phyloP scores from a whole-genome alignment of 1,284 basidiomycete species.

The Sporisorium exsertum region DNA sequence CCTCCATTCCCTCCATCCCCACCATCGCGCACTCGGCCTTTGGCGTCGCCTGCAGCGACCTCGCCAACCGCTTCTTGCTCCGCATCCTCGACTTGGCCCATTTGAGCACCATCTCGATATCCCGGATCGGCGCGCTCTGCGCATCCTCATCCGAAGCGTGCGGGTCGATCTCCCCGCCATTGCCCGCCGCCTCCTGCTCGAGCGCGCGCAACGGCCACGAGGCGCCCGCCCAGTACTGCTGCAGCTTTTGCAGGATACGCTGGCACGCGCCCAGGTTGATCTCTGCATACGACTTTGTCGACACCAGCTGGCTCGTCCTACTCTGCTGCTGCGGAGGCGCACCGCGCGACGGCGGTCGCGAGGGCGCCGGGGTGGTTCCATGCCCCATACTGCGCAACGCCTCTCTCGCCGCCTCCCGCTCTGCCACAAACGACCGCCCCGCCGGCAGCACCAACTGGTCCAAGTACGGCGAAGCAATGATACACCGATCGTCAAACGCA shows the following conservation, averaged over 20 bases:
- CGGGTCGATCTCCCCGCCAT: conserved; percentile 42
- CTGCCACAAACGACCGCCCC: conserved; percentile 53
- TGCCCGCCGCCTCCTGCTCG: conserved; percentile 55
- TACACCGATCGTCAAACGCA: conserved; percentile 48
- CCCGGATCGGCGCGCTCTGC: conserved; percentile 53
- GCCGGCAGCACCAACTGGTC: conserved; percentile 60
- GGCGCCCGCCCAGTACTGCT: conserved; percentile 56
- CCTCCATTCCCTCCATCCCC: conserved; percentile 23
- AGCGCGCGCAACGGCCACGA: conserved; percentile 57
- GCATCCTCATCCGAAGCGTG: conserved; percentile 58
- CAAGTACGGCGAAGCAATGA: conserved; percentile 53
- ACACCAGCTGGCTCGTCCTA: conserved; percentile 34
- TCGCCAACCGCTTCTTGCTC: conserved; percentile 29
- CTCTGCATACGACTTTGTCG: conserved; percentile 52
- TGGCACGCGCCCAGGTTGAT: conserved; percentile 56
- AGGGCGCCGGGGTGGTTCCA: conserved; percentile 42
- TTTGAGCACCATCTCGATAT: conserved; percentile 61
- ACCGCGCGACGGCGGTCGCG: conserved; percentile 37
- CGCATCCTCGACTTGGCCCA: conserved; percentile 52
- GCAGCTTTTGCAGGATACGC: conserved; percentile 48
- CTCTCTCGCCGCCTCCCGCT: conserved; percentile 51
- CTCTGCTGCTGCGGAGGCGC: conserved; percentile 25
- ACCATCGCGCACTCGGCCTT: conserved; percentile 23
- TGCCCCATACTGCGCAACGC: conserved; percentile 51
- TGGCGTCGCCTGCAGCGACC: conserved; percentile 34